These are phyloP conservation scores for Simmondsia chinensis DNA, from an alignment of 148 eudicot genomes.

Conservation along the genomic window DNA sequence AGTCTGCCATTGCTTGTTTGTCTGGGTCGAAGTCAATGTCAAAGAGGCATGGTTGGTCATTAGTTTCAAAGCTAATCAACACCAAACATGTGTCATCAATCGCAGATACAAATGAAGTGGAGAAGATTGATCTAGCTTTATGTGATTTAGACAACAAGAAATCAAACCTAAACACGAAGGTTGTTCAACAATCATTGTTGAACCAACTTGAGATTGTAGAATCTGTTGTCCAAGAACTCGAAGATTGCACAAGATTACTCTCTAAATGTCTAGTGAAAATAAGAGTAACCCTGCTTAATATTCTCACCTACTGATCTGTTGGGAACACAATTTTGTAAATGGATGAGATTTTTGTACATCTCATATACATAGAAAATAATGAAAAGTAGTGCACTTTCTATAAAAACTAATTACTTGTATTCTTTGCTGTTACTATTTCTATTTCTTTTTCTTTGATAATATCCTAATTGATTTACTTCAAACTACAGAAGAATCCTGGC, in stretches of 20 bases:
- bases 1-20: slow-evolving; percentile 16
- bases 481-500: too few relatives aligned
- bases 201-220: slow-evolving; percentile 20
- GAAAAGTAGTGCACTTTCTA: too few relatives aligned
- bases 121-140: slow-evolving; percentile 13
- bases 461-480: too few relatives aligned
- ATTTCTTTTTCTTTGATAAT: too few relatives aligned
- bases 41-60: slow-evolving; percentile 19
- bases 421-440: too few relatives aligned
- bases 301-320: slow-evolving; percentile 15
- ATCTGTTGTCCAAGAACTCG: slow-evolving; percentile 11
- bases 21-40: slow-evolving; percentile 12
- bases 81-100: slow-evolving; percentile 1
- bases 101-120: slow-evolving; percentile 8
- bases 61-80: slow-evolving; percentile 19
- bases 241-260: slow-evolving; percentile 15
- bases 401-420: too few relatives aligned
- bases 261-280: slow-evolving; percentile 25
- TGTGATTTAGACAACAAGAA: neutral
- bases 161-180: neutral
- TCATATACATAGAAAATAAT: neutral
- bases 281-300: slow-evolving; percentile 40
- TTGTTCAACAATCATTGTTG: too few relatives aligned
- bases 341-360: neutral
- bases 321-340: slow-evolving; percentile 6